phyloP scores from a whole-genome alignment of 2,329 filamentous ascomycete genomes.

The Fusarium begoniae region DNA sequence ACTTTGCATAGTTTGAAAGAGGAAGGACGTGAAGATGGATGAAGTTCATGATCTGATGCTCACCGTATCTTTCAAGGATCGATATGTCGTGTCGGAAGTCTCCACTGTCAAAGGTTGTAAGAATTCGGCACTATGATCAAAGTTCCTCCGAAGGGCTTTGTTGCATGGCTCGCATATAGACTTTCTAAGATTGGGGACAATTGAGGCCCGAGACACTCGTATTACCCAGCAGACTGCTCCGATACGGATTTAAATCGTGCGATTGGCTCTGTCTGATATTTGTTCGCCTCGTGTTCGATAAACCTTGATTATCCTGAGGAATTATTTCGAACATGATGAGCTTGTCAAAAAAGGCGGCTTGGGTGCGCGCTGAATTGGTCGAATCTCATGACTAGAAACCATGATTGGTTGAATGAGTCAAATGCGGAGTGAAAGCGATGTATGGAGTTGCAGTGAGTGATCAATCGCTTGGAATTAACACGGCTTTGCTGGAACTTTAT shows the following conservation, averaged over 20 bases:
- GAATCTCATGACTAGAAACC: fast-evolving
- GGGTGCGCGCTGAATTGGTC: fast-evolving
- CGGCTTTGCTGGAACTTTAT: not conserved
- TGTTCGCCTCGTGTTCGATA: not conserved
- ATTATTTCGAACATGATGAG: fast-evolving
- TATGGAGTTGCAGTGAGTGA: not conserved
- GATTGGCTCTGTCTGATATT: not conserved
- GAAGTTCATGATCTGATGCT: not conserved
- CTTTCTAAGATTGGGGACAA: no score
- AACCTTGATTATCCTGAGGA: fast-evolving
- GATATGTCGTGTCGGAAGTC: not conserved
- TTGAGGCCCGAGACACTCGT: no score
- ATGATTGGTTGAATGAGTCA: no score
- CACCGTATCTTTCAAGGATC: not conserved
- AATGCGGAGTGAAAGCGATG: not conserved
- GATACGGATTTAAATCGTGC: not conserved
- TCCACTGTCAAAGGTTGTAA: not conserved
- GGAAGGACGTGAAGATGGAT: not conserved
- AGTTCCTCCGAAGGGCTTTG: not conserved
- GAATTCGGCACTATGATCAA: not conserved
- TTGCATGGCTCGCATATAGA: not conserved
- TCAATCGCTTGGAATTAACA: not conserved
- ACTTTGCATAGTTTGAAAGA: not conserved
- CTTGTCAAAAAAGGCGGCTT: fast-evolving
- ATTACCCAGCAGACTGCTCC: fast-evolving